phyloP scores from a whole-genome alignment of 148 eudicot genomes.

The Rhododendron henanense region DNA sequence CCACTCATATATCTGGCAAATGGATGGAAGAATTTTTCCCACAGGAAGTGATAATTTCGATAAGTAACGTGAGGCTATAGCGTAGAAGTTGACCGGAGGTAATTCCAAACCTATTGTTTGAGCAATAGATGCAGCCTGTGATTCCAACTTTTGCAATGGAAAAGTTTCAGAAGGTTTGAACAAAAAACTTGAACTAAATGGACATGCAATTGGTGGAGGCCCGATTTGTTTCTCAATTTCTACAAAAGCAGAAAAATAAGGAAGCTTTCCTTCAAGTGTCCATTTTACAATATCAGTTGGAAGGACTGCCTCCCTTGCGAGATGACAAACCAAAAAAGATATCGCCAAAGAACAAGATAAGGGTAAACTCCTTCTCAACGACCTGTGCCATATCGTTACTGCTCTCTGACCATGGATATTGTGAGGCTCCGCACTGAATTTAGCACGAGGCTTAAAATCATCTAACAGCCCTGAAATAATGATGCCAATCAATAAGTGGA shows the following conservation, averaged over 20 bases:
- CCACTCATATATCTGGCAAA: slow-evolving; percentile 73
- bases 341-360: slow-evolving; percentile 60
- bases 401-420: slow-evolving; percentile 55
- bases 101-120: slow-evolving; percentile 49
- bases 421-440: slow-evolving; percentile 46
- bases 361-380: slow-evolving; percentile 59
- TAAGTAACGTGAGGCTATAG: slow-evolving; percentile 65
- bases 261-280: slow-evolving; percentile 79
- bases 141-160: slow-evolving; percentile 65
- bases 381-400: slow-evolving; percentile 61
- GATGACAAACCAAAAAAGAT: slow-evolving; percentile 65
- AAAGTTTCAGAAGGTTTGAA: slow-evolving; percentile 58
- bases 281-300: slow-evolving; percentile 74
- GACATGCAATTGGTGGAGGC: slow-evolving; percentile 44
- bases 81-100: slow-evolving; percentile 78
- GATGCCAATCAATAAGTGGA: not conserved
- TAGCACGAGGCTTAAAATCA: slow-evolving; percentile 17
- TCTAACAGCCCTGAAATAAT: slow-evolving; percentile 35
- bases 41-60: slow-evolving; percentile 55
- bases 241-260: slow-evolving; percentile 62
- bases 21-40: slow-evolving; percentile 56
- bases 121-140: slow-evolving; percentile 71
- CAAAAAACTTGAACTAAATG: slow-evolving; percentile 59
- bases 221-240: slow-evolving; percentile 61
- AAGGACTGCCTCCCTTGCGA: slow-evolving; percentile 70